These are phyloP conservation scores for Vigna nakashimae DNA, from an alignment of 306 rosid species.

Conservation along the genomic window DNA sequence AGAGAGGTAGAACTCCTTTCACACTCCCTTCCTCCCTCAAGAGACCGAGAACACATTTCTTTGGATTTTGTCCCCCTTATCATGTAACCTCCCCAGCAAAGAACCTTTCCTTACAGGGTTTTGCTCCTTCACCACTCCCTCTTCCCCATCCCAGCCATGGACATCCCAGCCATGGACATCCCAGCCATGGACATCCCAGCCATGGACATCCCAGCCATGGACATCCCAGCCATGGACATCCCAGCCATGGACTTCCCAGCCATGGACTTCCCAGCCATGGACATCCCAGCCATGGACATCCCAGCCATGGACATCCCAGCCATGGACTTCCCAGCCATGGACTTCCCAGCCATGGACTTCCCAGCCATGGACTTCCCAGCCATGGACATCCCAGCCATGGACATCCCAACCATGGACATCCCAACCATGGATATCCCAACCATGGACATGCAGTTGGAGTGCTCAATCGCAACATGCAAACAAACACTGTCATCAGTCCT, in stretches of 20 bases:
- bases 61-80: conserved; percentile 60
- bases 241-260: no score
- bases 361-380: no score
- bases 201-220: background rate
- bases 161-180: no score
- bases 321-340: no score
- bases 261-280: no score
- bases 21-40: conserved; percentile 57
- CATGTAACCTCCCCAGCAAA: conserved; percentile 52
- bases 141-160: conserved; percentile 48
- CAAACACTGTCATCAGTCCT: background rate
- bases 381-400: no score
- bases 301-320: no score
- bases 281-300: no score
- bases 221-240: no score
- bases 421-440: no score
- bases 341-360: no score
- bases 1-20: conserved; percentile 67
- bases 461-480: conserved; percentile 36
- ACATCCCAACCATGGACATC: background rate
- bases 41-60: conserved; percentile 58
- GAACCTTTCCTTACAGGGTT: conserved; percentile 52
- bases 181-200: no score
- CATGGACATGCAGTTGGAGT: conserved; percentile 27
- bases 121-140: conserved; percentile 50